Evolutionary conservation across 495 filamentous ascomycete species (phyloP).

Genomic region (Aspergillus indologenus): DNA sequence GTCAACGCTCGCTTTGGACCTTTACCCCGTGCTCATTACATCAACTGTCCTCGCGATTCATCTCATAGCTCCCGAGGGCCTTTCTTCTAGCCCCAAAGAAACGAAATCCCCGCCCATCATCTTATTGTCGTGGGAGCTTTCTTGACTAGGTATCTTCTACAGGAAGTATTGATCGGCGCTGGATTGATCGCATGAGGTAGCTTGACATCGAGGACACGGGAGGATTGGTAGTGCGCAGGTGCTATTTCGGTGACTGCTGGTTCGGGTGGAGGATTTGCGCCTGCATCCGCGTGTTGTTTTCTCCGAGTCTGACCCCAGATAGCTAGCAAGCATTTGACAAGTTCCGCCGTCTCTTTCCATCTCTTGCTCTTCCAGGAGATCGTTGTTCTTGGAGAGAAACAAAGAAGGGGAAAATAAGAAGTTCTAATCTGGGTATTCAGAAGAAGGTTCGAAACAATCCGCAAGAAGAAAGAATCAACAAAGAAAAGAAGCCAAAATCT

Average conservation of each 20-base stretch:
- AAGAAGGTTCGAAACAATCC: constrained; percentile 13
- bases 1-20: background rate
- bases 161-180: constrained; percentile 21
- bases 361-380: constrained; percentile 36
- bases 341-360: constrained; percentile 44
- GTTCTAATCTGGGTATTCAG: constrained; percentile 24
- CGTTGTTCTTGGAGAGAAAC: constrained; percentile 22
- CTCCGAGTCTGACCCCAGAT: constrained; percentile 42
- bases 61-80: background rate
- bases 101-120: background rate
- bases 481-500: constrained; percentile 18
- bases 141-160: constrained; percentile 22
- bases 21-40: background rate
- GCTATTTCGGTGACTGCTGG: constrained; percentile 18
- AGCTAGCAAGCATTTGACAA: constrained; percentile 55
- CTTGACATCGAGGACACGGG: constrained; percentile 15
- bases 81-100: background rate
- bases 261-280: constrained; percentile 26
- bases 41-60: background rate
- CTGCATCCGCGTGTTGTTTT: constrained; percentile 36
- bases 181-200: constrained; percentile 25
- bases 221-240: constrained; percentile 24
- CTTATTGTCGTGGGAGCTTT: background rate
- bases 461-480: constrained; percentile 17
- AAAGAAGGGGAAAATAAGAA: constrained; percentile 34